A percentile compares a stretch with the other conserved stretches of the same genome.
Evolutionary conservation across 2,329 filamentous ascomycete species (phyloP).

Genomic region (Cladosporium phlei): DNA sequence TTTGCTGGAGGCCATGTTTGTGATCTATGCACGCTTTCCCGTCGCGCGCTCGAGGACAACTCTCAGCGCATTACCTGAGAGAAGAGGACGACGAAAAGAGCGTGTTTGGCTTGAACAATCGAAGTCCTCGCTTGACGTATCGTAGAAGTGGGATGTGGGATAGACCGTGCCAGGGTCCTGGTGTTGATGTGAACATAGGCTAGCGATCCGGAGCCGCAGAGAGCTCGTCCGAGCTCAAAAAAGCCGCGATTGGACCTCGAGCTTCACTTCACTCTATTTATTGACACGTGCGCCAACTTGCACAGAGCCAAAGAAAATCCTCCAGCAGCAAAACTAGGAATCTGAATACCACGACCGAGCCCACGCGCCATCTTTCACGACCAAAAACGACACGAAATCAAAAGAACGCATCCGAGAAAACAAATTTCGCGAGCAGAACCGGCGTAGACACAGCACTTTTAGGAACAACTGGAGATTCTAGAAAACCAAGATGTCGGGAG

Average conservation of each 20-base stretch:
- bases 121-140: no score
- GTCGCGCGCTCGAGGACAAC: conserved; percentile 16
- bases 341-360: neutral
- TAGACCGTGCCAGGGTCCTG: no score
- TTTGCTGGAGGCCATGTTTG: conserved; percentile 55
- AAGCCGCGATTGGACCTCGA: conserved; percentile 6
- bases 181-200: no score
- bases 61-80: conserved; percentile 25
- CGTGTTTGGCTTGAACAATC: no score
- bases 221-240: conserved; percentile 3
- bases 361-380: no score
- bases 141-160: no score
- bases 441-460: no score
- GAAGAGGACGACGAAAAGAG: no score
- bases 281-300: neutral
- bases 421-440: no score
- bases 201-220: neutral
- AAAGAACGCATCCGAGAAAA: no score
- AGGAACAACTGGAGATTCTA: neutral
- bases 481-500: conserved; percentile 66
- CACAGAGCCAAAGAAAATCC: no score
- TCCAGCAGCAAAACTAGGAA: neutral
- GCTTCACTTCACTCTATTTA: conserved; percentile 1
- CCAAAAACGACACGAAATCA: no score
- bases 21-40: conserved; percentile 16